A percentile compares a stretch with the other conserved stretches of the same genome.
Evolutionary conservation across 257 asterid species (phyloP).

Genomic region (Solanum sejunctum): DNA sequence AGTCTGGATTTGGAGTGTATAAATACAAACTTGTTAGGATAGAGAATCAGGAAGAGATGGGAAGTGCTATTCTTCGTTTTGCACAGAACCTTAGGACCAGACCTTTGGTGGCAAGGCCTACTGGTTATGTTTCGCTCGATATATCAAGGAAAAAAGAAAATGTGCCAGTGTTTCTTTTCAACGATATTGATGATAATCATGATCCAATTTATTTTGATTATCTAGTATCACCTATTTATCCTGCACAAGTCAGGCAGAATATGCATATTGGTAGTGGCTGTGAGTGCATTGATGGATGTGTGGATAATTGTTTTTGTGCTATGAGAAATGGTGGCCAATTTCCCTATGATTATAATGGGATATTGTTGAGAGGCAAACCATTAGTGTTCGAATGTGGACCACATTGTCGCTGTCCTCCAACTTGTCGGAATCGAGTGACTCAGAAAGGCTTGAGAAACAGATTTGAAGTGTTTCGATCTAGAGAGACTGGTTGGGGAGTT

Average conservation of each 20-base stretch:
- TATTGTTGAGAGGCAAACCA: constrained; percentile 69
- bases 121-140: constrained; percentile 61
- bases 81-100: constrained; percentile 34
- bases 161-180: constrained; percentile 50
- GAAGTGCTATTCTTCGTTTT: constrained; percentile 44
- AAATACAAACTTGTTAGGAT: constrained; percentile 64
- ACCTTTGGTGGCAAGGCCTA: constrained; percentile 47
- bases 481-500: constrained; percentile 92
- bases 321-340: constrained; percentile 67
- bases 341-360: constrained; percentile 53
- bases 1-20: constrained; percentile 68
- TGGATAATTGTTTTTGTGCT: constrained; percentile 52
- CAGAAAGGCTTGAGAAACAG: constrained; percentile 67
- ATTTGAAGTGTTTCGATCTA: constrained; percentile 78
- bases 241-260: constrained; percentile 22
- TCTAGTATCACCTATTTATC: constrained; percentile 33
- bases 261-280: constrained; percentile 39
- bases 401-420: constrained; percentile 55
- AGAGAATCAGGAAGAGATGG: constrained; percentile 61
- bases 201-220: constrained; percentile 56
- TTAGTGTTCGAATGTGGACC: constrained; percentile 82
- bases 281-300: constrained; percentile 46
- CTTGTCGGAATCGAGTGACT: constrained; percentile 65
- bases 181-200: constrained; percentile 48
- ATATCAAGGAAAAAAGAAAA: constrained; percentile 56